A percentile compares a stretch with the other conserved stretches of the same genome.
phyloP scores from a whole-genome alignment of 2,329 filamentous ascomycete species.

The Aspergillus puulaauensis region DNA sequence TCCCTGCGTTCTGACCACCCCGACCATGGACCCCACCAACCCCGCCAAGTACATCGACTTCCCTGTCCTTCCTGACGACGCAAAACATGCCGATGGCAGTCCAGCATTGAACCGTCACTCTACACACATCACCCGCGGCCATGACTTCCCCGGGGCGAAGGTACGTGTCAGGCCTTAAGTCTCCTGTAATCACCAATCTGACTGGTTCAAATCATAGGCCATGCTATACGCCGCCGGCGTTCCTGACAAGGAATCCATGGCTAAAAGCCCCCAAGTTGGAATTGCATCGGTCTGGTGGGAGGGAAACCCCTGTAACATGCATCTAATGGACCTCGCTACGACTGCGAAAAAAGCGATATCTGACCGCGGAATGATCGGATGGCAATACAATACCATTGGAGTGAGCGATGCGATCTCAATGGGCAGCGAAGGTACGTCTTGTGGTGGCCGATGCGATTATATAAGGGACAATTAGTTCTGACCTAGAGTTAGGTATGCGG shows the following conservation, averaged over 20 bases:
- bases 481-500: slow-evolving; percentile 70
- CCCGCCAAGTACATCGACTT: slow-evolving; percentile 57
- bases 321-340: slow-evolving; percentile 82
- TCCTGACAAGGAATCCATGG: slow-evolving; percentile 79
- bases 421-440: slow-evolving; percentile 74
- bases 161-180: slow-evolving; percentile 43
- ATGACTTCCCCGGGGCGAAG: slow-evolving; percentile 91
- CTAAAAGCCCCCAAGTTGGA: slow-evolving; percentile 85
- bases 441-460: neutral
- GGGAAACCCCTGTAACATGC: slow-evolving; percentile 84
- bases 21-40: slow-evolving; percentile 24
- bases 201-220: slow-evolving; percentile 54
- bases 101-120: slow-evolving; percentile 83
- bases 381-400: slow-evolving; percentile 92
- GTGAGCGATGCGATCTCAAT: slow-evolving; percentile 93
- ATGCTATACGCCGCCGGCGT: slow-evolving; percentile 96
- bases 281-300: slow-evolving; percentile 96
- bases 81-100: slow-evolving; percentile 55
- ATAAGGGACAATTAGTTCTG: slow-evolving; percentile 10
- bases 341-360: slow-evolving; percentile 80
- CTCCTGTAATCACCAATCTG: neutral
- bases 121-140: slow-evolving; percentile 73
- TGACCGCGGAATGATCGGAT: slow-evolving; percentile 83
- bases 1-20: neutral
- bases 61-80: slow-evolving; percentile 53